Evolutionary conservation across 106 monocot species (phyloP).

Genomic region (Triglochin maritima): DNA sequence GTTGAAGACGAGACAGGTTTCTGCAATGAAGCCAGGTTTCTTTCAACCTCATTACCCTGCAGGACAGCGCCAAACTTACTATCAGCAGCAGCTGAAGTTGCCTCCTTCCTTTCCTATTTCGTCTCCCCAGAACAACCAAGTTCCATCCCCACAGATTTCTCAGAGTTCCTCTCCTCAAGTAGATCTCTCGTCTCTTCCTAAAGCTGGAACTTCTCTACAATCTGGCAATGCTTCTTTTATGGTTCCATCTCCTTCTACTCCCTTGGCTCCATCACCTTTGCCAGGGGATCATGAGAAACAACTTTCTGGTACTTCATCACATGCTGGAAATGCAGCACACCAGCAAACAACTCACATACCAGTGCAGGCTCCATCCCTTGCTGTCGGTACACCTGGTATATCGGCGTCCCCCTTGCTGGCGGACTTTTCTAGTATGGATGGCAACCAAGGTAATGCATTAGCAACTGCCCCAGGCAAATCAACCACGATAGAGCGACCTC

Average conservation of each 20-base stretch:
- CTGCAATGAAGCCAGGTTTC: slow-evolving; percentile 50
- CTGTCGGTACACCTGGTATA: slow-evolving; percentile 52
- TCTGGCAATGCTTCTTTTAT: slow-evolving; percentile 55
- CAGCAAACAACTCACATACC: slow-evolving; percentile 11
- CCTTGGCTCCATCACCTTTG: slow-evolving; percentile 61
- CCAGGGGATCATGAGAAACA: slow-evolving; percentile 66
- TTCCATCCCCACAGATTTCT: slow-evolving; percentile 84
- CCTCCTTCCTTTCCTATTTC: slow-evolving; percentile 56
- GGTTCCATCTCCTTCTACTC: slow-evolving; percentile 74
- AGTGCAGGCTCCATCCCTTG: slow-evolving; percentile 13
- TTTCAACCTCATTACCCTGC: slow-evolving; percentile 42
- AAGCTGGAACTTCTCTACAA: slow-evolving; percentile 65
- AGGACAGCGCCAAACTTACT: slow-evolving; percentile 43
- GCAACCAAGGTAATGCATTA: slow-evolving; percentile 30
- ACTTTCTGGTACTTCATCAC: slow-evolving; percentile 29
- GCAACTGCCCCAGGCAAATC: slow-evolving; percentile 21
- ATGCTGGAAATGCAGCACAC: slow-evolving; percentile 19
- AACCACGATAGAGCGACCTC: slow-evolving; percentile 42
- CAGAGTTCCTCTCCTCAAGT: slow-evolving; percentile 89
- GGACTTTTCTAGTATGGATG: slow-evolving; percentile 49
- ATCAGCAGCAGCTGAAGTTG: slow-evolving; percentile 53
- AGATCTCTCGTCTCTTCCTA: slow-evolving; percentile 56
- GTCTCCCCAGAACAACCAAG: slow-evolving; percentile 81
- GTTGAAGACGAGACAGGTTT: slow-evolving; percentile 45
- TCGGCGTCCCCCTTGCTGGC: slow-evolving; percentile 89